Evolutionary conservation across 495 filamentous ascomycete species (phyloP).

Genomic region (Hypomontagnella monticulosa): DNA sequence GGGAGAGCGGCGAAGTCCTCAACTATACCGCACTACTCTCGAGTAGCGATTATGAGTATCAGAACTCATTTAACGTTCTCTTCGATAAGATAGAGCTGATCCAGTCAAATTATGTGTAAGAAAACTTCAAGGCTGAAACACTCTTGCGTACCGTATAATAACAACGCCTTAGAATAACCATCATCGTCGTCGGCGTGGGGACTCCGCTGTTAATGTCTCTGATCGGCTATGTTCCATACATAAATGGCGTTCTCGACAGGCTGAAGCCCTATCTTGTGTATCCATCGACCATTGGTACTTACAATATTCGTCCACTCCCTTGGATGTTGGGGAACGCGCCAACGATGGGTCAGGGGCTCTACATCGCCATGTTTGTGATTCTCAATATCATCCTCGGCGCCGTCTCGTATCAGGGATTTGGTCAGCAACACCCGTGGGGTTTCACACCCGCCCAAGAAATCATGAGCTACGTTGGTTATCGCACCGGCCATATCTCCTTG

Average conservation of each 20-base stretch:
- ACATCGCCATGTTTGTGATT: conserved; percentile 48
- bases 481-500: conserved; percentile 51
- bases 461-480: conserved; percentile 51
- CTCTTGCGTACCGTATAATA: not conserved
- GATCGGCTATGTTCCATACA: conserved; percentile 36
- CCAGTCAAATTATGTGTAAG: conserved; percentile 18
- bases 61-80: conserved; percentile 6
- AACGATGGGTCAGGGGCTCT: conserved; percentile 53
- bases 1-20: conserved; percentile 1
- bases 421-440: conserved; percentile 45
- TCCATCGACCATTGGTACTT: conserved; percentile 46
- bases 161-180: conserved; percentile 17
- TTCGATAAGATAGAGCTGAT: conserved; percentile 5
- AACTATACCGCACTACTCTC: conserved; percentile 12
- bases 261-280: conserved; percentile 42
- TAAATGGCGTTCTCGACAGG: conserved; percentile 18
- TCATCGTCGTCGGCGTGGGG: conserved; percentile 20
- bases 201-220: conserved; percentile 35
- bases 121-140: not conserved
- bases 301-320: conserved; percentile 37
- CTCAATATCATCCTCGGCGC: conserved; percentile 55
- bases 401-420: conserved; percentile 43
- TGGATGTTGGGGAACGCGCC: conserved; percentile 47
- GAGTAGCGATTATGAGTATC: conserved; percentile 1
- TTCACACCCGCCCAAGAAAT: conserved; percentile 41